Evolutionary conservation across 345 rosid genomes (phyloP).

Genomic region (Euphorbia tirucalli): DNA sequence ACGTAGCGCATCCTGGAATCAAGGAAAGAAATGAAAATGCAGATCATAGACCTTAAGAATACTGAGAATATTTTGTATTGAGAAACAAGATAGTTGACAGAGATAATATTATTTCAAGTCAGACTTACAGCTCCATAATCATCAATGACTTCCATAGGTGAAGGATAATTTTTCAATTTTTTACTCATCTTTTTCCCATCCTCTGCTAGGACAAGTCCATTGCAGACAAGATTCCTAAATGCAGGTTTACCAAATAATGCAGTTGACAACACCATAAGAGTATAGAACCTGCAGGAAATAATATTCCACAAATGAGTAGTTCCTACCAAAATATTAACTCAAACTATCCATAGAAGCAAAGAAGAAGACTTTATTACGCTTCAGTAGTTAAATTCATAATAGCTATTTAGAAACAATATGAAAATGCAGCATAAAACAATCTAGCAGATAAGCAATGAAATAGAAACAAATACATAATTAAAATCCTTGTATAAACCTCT

Average conservation of each 20-base stretch:
- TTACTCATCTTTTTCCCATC: conserved; percentile 99
- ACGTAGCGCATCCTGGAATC: conserved; percentile 80
- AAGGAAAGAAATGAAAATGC: conserved; percentile 6
- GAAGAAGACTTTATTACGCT: not conserved
- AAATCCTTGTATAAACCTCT: not conserved
- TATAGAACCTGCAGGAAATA: conserved; percentile 68
- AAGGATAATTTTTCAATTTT: conserved; percentile 83
- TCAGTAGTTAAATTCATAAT: not conserved
- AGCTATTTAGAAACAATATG: not conserved
- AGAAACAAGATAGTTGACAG: not conserved
- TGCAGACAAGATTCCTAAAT: conserved; percentile 89
- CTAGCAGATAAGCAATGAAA: not conserved
- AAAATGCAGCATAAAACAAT: not conserved
- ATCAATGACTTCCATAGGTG: conserved; percentile 82
- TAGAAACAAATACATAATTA: not conserved
- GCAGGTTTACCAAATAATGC: conserved; percentile 96
- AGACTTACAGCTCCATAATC: conserved; percentile 93
- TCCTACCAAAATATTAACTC: not conserved
- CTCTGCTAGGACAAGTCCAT: conserved; percentile 94
- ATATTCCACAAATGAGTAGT: conserved; percentile 11
- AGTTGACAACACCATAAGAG: conserved; percentile 98
- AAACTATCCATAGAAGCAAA: not conserved
- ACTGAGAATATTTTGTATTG: conserved; percentile 4
- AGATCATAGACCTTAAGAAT: not conserved
- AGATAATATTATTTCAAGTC: not conserved